These are phyloP conservation scores for Neopestalotiopsis clavispora DNA, from an alignment of 2,329 filamentous ascomycete genomes.

Conservation along the genomic window DNA sequence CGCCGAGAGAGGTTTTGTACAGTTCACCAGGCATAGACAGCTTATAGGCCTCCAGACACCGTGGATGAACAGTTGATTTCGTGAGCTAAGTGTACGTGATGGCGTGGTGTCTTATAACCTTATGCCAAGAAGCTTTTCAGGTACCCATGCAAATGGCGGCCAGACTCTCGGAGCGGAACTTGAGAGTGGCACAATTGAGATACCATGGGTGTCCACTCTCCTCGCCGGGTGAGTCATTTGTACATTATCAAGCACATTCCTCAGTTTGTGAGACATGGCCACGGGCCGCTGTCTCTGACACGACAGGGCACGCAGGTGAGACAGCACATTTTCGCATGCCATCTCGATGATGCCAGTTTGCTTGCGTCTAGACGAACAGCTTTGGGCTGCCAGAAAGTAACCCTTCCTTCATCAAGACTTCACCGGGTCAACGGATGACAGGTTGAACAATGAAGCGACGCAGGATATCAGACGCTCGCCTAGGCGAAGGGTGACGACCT, in stretches of 20 bases:
- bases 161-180: too few species aligned
- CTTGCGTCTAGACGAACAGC: background rate
- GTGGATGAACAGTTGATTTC: too few species aligned
- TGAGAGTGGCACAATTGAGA: background rate
- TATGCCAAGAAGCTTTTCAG: too few species aligned
- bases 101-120: too few species aligned
- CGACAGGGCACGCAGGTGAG: background rate
- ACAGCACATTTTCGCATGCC: background rate
- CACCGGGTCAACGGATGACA: background rate
- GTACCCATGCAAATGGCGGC: too few species aligned
- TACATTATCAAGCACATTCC: background rate
- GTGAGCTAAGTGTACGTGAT: too few species aligned
- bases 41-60: too few species aligned
- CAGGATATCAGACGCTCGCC: background rate
- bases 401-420: background rate
- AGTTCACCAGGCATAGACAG: too few species aligned
- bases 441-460: background rate
- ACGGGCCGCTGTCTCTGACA: background rate
- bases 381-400: background rate
- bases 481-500: background rate
- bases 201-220: background rate
- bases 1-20: too few species aligned
- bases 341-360: background rate
- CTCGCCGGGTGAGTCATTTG: background rate
- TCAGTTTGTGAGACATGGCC: background rate